Conservation (phyloP, 1,284 basidiomycete species). For the Ganoderma leucocontextum region DNA sequence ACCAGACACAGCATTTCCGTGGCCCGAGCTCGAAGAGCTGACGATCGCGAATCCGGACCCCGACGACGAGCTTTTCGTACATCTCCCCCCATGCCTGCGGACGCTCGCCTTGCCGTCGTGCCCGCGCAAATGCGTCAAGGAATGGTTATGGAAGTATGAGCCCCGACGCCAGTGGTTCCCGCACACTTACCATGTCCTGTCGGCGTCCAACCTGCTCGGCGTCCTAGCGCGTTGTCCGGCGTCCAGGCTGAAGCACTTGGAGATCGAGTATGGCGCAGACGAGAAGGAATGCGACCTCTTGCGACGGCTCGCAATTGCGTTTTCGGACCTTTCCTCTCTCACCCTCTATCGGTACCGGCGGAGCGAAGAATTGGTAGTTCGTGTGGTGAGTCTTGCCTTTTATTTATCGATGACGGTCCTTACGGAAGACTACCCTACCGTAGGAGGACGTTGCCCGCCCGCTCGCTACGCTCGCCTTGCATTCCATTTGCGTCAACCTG, state of each 20-base stretch:
- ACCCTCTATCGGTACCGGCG: background rate
- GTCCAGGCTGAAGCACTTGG: too few species aligned
- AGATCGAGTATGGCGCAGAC: too few species aligned
- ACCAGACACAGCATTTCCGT: background rate
- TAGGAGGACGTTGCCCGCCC: background rate
- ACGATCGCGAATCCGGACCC: constrained; percentile 11
- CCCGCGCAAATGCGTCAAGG: too few species aligned
- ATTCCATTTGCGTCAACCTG: background rate
- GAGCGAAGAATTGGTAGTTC: background rate
- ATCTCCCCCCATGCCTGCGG: background rate
- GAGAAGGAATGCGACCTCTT: too few species aligned
- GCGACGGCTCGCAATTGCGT: background rate
- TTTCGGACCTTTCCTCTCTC: background rate
- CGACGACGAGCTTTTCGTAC: constrained; percentile 7
- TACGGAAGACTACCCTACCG: background rate
- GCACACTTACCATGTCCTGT: too few species aligned
- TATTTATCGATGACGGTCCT: background rate
- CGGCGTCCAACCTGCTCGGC: too few species aligned
- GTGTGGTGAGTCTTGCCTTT: background rate
- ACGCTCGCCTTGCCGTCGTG: too few species aligned
- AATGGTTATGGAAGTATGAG: too few species aligned
- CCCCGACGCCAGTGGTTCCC: too few species aligned
- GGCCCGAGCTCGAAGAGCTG: background rate
- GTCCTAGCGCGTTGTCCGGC: too few species aligned
- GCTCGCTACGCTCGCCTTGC: background rate